Evolutionary conservation across 176 grass and related monocot species (phyloP).

Genomic region (Oryza meridionalis): DNA sequence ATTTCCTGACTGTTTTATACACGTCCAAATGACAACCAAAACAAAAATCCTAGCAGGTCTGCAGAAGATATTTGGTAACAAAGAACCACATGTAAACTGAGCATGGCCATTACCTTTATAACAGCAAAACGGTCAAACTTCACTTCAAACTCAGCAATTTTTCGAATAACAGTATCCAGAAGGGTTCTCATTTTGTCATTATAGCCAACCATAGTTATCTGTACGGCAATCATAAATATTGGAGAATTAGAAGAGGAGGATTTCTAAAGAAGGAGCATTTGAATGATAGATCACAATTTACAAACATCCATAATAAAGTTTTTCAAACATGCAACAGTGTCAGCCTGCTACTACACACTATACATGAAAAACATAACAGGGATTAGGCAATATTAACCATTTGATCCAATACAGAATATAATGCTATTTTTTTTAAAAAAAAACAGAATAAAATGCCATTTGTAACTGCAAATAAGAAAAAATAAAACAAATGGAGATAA

Average conservation of each 20-base stretch:
- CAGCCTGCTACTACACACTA: not conserved
- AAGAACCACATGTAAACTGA: slow-evolving; percentile 36
- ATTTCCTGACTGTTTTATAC: not conserved
- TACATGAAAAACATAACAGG: not conserved
- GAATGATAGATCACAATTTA: slow-evolving; percentile 13
- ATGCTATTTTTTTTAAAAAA: no score
- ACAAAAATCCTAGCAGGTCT: not conserved
- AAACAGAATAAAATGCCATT: slow-evolving; percentile 1
- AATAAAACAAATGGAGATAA: not conserved
- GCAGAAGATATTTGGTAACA: slow-evolving; percentile 28
- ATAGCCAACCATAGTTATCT: slow-evolving; percentile 88
- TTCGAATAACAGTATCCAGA: slow-evolving; percentile 82
- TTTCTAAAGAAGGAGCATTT: slow-evolving; percentile 19
- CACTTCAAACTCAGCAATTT: slow-evolving; percentile 88
- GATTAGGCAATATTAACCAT: slow-evolving; percentile 11
- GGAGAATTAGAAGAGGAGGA: slow-evolving; percentile 4
- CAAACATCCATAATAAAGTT: slow-evolving; percentile 10
- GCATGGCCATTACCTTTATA: slow-evolving; percentile 71
- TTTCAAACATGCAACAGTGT: not conserved
- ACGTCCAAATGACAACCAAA: slow-evolving; percentile 13
- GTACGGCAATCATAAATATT: slow-evolving; percentile 31
- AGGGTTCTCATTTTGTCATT: slow-evolving; percentile 99
- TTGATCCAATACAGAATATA: not conserved
- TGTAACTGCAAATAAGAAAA: not conserved
- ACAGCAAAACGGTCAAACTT: slow-evolving; percentile 83